A percentile compares a stretch with the other conserved stretches of the same genome.
Evolutionary conservation across 1,284 basidiomycete genomes (phyloP).

Genomic region (Heterobasidion annosum): DNA sequence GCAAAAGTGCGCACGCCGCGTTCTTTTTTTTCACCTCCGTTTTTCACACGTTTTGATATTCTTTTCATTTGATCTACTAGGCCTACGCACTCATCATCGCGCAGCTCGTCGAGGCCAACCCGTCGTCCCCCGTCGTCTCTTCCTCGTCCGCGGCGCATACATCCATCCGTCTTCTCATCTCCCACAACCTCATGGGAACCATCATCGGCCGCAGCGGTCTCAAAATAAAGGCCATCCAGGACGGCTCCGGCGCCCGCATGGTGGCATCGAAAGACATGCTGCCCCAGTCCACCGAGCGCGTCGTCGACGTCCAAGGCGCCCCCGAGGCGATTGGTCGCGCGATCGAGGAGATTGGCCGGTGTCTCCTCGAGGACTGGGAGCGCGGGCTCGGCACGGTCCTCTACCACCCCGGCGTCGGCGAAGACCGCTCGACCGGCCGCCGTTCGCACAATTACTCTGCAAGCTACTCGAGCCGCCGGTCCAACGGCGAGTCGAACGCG

Average conservation of each 20-base stretch:
- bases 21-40: slow-evolving; percentile 5
- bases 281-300: slow-evolving; percentile 95
- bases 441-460: slow-evolving; percentile 41
- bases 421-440: slow-evolving; percentile 51
- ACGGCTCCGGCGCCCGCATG: slow-evolving; percentile 93
- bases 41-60: slow-evolving; percentile 3
- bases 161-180: slow-evolving; percentile 92
- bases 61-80: slow-evolving; percentile 27
- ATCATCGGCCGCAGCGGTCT: slow-evolving; percentile 95
- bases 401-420: slow-evolving; percentile 87
- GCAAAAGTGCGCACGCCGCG: slow-evolving; percentile 55
- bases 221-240: slow-evolving; percentile 99
- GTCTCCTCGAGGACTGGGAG: slow-evolving; percentile 96
- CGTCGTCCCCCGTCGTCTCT: slow-evolving; percentile 52
- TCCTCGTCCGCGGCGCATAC: slow-evolving; percentile 70
- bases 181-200: slow-evolving; percentile 98
- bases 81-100: slow-evolving; percentile 94
- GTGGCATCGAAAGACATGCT: slow-evolving; percentile 99
- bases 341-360: slow-evolving; percentile 92
- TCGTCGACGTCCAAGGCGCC: slow-evolving; percentile 93
- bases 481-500: slow-evolving; percentile 38
- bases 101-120: slow-evolving; percentile 78
- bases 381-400: slow-evolving; percentile 87
- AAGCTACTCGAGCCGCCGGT: slow-evolving; percentile 42
- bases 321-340: slow-evolving; percentile 89